Conservation (phyloP, 2,329 filamentous ascomycete species). For the Fusarium penzigii region DNA sequence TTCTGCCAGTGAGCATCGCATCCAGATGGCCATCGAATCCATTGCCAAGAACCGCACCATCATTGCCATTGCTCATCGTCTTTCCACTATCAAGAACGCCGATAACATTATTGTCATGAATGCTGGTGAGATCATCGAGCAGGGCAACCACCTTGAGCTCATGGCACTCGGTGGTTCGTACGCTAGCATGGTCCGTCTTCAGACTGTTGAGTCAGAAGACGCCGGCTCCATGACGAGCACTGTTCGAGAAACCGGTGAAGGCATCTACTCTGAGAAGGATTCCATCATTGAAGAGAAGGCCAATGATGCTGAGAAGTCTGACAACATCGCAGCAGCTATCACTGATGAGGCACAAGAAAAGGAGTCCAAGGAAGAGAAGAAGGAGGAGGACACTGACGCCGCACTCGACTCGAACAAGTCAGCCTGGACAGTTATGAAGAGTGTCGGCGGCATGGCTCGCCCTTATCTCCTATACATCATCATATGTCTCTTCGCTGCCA, state of each 20-base stretch:
- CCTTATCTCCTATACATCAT: conserved; percentile 42
- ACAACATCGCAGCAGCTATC: conserved; percentile 38
- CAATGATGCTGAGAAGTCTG: conserved; percentile 36
- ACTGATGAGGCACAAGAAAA: conserved; percentile 33
- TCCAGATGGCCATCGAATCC: conserved; percentile 50
- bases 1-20: conserved; percentile 56
- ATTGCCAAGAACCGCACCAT: conserved; percentile 59
- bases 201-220: conserved; percentile 38
- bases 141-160: conserved; percentile 64
- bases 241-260: conserved; percentile 43
- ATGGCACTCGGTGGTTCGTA: conserved; percentile 54
- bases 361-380: conserved; percentile 29
- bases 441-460: conserved; percentile 38
- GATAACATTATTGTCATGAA: conserved; percentile 69
- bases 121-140: conserved; percentile 60
- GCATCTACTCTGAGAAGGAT: conserved; percentile 39
- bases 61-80: conserved; percentile 64
- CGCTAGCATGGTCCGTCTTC: conserved; percentile 50
- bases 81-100: conserved; percentile 63
- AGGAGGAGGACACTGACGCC: conserved; percentile 35
- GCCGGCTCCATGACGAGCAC: conserved; percentile 34
- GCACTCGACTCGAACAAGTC: conserved; percentile 44
- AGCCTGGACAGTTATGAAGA: conserved; percentile 40
- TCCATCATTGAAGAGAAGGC: conserved; percentile 36
- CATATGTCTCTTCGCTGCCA: conserved; percentile 42